Percentiles rank a stretch among this genome's conserved stretches.
Conservation (phyloP, 805 yeast species). For the Pichia phayaonensis region DNA sequence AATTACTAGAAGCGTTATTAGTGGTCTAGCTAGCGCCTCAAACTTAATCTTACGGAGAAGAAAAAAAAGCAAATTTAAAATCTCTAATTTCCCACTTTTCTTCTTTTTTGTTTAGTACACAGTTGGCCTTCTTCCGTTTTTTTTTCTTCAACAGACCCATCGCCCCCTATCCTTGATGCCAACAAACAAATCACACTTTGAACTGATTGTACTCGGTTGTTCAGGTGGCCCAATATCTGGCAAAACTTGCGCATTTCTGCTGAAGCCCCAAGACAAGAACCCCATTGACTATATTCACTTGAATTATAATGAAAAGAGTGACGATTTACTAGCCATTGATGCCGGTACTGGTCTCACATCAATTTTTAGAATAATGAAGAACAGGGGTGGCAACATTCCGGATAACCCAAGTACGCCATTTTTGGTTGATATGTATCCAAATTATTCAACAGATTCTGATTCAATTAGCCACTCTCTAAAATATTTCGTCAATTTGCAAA, state of each 20-base stretch:
- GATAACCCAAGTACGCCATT: conserved; percentile 1
- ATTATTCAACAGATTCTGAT: not conserved
- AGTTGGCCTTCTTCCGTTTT: not conserved
- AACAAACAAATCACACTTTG: conserved; percentile 30
- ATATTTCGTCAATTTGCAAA: not conserved
- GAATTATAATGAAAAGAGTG: conserved; percentile 10
- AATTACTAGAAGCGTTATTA: too few relatives aligned
- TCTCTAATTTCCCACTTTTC: not conserved
- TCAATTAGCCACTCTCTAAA: not conserved
- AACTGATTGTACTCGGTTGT: conserved; percentile 63
- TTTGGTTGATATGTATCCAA: conserved; percentile 14
- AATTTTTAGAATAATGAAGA: conserved; percentile 33
- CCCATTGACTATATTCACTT: conserved; percentile 31
- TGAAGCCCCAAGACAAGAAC: conserved; percentile 45
- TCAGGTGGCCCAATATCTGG: conserved; percentile 83
- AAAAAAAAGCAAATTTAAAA: too few relatives aligned
- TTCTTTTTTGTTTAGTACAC: not conserved
- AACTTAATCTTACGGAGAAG: not conserved
- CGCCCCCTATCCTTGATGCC: conserved; percentile 8
- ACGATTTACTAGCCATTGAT: conserved; percentile 54
- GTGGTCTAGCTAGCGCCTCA: not conserved
- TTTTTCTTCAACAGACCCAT: not conserved
- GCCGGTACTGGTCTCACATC: conserved; percentile 70
- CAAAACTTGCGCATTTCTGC: conserved; percentile 56
- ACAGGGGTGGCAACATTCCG: conserved; percentile 1